A percentile compares a stretch with the other conserved stretches of the same genome.
phyloP scores from a whole-genome alignment of 2,329 filamentous ascomycete genomes.

The Colletotrichum sp. region DNA sequence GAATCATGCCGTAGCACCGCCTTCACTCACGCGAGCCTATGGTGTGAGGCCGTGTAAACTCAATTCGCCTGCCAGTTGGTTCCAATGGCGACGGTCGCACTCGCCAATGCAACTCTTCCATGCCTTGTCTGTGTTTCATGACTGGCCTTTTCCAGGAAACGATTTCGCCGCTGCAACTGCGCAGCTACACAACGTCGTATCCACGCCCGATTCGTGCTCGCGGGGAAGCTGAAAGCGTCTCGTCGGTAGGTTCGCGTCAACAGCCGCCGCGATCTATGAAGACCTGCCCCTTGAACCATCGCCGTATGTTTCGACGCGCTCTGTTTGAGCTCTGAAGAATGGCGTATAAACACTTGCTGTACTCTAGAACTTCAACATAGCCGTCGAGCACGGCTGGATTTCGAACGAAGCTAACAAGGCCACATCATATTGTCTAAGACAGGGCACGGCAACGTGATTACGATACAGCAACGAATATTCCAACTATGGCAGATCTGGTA shows the following conservation, averaged over 20 bases:
- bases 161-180: not conserved
- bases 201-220: not conserved
- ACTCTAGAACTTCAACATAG: not conserved
- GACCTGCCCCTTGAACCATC: not conserved
- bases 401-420: not conserved
- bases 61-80: not conserved
- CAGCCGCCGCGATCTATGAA: not conserved
- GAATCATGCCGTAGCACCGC: not conserved
- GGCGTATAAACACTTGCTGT: not conserved
- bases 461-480: not conserved
- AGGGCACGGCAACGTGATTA: not conserved
- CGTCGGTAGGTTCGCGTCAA: not conserved
- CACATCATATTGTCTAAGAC: not conserved
- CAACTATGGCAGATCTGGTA: not conserved
- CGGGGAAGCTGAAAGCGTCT: not conserved
- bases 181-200: not conserved
- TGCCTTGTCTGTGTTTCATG: constrained; percentile 5
- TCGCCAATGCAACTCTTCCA: not conserved
- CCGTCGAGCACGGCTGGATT: not conserved
- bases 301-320: not conserved
- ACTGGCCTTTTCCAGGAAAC: not conserved
- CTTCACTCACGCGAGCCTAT: not conserved
- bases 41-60: not conserved
- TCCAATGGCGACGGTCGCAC: not conserved
- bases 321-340: not conserved